Evolutionary conservation across 1,284 basidiomycete genomes (phyloP), one percentile per base, ranked within the genome.

Genomic region (Xanthoconium separans): DNA sequence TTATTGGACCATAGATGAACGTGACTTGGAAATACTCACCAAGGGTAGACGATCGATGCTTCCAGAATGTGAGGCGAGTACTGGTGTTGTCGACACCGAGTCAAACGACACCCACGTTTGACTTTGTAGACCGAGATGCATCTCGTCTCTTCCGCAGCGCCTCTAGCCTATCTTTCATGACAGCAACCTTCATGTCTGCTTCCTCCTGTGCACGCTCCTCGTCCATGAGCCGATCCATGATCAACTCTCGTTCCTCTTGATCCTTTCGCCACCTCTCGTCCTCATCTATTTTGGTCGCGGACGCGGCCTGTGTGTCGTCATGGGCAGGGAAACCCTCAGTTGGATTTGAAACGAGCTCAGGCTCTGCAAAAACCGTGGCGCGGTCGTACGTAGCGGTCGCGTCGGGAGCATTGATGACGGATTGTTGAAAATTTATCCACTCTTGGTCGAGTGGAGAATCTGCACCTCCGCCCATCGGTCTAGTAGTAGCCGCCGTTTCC

Each of bases 121-220:
- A 50, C 56, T 66, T 70, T 66, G 63, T 58, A 5, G 55, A 52
- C 53, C 65, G 68, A 43, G 73, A 74, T 24, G 73, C 74, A 62
- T 79, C 77, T 43, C 86, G 75, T 65, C 75, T 80, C 65, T 75
- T 75, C 63, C 80, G 82, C 60, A 90, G 68, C 6, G 80, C 76
- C 50, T 87, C 86, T 37, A 91, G 64, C 60, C 77, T 78, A 36
- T 73, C 80, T 72, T 86, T 91, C 72, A 92, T 77, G 44, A 77
- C 60, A 12, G 69, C 68, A 4, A 91, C 89, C 54, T 82, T 83
- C 73, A 83, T 83, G 66, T 92, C 90, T 15, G 88, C 90, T 66
- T 92, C 89, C 66, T 92, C 90, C 73, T 92, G 89, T 24, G 84
- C 85, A 51, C 83, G 77, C 67, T 92, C 89, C 72, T 92, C 89